A percentile compares a stretch with the other conserved stretches of the same genome.
Conservation (phyloP, 2,329 filamentous ascomycete species). For the Aspergillus sp. region DNA sequence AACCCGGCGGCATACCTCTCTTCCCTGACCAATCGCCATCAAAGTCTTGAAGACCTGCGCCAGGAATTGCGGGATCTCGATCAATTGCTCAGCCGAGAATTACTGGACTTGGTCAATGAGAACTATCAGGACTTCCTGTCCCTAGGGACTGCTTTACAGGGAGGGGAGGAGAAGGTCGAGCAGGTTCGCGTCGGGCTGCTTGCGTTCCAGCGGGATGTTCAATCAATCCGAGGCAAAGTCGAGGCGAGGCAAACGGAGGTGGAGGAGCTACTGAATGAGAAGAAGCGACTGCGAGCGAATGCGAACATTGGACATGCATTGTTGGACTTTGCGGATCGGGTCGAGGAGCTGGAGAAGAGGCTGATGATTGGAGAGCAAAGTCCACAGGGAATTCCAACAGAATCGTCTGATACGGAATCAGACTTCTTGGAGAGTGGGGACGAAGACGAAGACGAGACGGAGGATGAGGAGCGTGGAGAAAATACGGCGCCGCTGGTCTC, state of each 20-base stretch:
- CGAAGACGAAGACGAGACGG: slow-evolving; percentile 31
- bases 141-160: slow-evolving; percentile 75
- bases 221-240: slow-evolving; percentile 69
- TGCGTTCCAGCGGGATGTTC: slow-evolving; percentile 79
- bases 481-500: slow-evolving; percentile 33
- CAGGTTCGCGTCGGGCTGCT: slow-evolving; percentile 84
- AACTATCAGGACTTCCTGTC: slow-evolving; percentile 92
- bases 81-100: slow-evolving; percentile 76
- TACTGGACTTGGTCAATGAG: slow-evolving; percentile 90
- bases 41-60: slow-evolving; percentile 91
- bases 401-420: slow-evolving; percentile 33
- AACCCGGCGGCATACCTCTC: slow-evolving; percentile 80
- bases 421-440: slow-evolving; percentile 36
- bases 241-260: slow-evolving; percentile 64
- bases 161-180: slow-evolving; percentile 88
- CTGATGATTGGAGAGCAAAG: slow-evolving; percentile 61
- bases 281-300: slow-evolving; percentile 61
- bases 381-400: slow-evolving; percentile 12
- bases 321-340: slow-evolving; percentile 46
- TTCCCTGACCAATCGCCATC: slow-evolving; percentile 80
- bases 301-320: slow-evolving; percentile 61
- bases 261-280: slow-evolving; percentile 61
- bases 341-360: slow-evolving; percentile 63
- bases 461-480: slow-evolving; percentile 43
- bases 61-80: slow-evolving; percentile 79